Conservation (phyloP, 306 rosid genomes). For the Ormosia emarginata region DNA sequence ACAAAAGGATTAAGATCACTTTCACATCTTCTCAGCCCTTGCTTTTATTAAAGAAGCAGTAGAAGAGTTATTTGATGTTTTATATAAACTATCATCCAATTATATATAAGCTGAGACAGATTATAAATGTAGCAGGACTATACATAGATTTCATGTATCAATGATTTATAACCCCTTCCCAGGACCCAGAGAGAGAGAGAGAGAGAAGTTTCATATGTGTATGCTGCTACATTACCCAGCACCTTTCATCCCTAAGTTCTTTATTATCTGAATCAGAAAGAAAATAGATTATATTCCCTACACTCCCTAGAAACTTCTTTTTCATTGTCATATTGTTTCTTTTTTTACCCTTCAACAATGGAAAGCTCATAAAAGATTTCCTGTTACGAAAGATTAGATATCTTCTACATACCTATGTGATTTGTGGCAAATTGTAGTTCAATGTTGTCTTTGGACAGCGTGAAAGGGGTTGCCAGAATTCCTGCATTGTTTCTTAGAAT, state of each 20-base stretch:
- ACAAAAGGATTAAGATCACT: background rate
- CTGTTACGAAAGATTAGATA: background rate
- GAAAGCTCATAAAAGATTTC: background rate
- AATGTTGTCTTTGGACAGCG: constrained; percentile 60
- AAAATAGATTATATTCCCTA: background rate
- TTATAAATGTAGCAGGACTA: background rate
- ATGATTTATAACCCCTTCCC: background rate
- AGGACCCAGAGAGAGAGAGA: background rate
- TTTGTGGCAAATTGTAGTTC: constrained; percentile 83
- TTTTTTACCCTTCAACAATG: too few species aligned
- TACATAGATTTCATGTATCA: background rate
- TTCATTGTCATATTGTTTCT: too few species aligned
- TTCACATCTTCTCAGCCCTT: background rate
- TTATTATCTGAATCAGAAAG: background rate
- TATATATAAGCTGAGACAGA: background rate
- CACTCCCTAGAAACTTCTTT: background rate
- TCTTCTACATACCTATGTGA: constrained; percentile 43
- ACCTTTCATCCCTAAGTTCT: background rate
- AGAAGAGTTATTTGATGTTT: too few species aligned
- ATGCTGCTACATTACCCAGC: background rate
- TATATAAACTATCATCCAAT: background rate
- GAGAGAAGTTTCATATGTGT: too few species aligned
- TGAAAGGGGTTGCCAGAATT: constrained; percentile 58
- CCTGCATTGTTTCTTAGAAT: constrained; percentile 81
- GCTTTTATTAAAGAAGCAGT: too few species aligned